Percentiles rank a stretch among this genome's conserved stretches.
Conservation (phyloP, 2,329 filamentous ascomycete species). For the Emydomyces testavorans region DNA sequence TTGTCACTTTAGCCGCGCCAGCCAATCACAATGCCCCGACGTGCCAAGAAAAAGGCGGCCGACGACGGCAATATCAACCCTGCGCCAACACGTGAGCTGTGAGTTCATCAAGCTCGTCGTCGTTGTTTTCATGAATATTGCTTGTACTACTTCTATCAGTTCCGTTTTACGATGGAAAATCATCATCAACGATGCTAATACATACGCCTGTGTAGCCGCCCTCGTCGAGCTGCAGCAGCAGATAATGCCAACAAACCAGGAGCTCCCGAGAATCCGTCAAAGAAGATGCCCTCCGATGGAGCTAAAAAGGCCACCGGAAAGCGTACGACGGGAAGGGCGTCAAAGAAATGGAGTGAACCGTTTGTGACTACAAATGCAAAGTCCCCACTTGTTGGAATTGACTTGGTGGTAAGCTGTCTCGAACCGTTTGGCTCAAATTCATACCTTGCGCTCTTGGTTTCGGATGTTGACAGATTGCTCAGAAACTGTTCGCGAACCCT, state of each 20-base stretch:
- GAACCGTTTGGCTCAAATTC: background rate
- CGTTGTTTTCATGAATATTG: too few relatives aligned
- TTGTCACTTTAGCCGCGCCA: conserved; percentile 9
- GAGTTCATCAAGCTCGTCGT: background rate
- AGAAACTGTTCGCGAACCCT: conserved; percentile 33
- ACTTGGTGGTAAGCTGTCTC: conserved; percentile 29
- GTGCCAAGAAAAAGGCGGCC: conserved; percentile 15
- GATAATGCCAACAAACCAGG: conserved; percentile 20
- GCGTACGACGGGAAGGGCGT: conserved; percentile 23
- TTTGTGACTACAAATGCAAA: conserved; percentile 30
- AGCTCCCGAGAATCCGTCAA: conserved; percentile 3
- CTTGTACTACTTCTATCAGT: too few relatives aligned
- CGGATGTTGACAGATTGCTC: conserved; percentile 5
- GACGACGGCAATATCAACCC: conserved; percentile 5
- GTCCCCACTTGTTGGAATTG: conserved; percentile 28
- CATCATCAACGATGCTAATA: conserved; percentile 2
- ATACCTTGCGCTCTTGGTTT: too few relatives aligned
- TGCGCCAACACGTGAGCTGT: background rate
- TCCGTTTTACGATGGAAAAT: background rate
- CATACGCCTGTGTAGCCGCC: background rate
- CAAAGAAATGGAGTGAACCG: conserved; percentile 31
- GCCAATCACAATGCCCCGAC: conserved; percentile 24
- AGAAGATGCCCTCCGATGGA: conserved; percentile 14
- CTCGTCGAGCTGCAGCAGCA: conserved; percentile 15
- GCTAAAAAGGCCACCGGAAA: conserved; percentile 21